phyloP scores from a whole-genome alignment of 345 rosid genomes.

The Crucihimalaya himalaica region DNA sequence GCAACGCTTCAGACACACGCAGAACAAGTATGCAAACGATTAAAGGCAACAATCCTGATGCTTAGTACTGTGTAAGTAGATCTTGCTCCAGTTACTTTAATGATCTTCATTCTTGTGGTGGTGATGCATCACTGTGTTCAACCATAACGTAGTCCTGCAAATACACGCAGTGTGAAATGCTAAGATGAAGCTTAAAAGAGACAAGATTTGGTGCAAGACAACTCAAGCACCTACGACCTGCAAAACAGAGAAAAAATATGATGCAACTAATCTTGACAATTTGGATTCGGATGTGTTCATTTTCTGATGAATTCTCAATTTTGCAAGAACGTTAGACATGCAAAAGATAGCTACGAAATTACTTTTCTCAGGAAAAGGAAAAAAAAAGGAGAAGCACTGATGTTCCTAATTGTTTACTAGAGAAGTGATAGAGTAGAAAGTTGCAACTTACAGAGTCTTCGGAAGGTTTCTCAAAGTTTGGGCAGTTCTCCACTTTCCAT shows the following conservation, averaged over 20 bases:
- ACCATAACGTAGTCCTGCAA: conserved; percentile 28
- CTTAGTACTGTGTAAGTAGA: conserved; percentile 5
- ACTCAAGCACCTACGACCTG: conserved; percentile 21
- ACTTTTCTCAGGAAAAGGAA: neutral
- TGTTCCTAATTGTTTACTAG: neutral
- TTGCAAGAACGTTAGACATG: conserved; percentile 8
- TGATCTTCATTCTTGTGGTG: conserved; percentile 4
- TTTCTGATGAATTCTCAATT: neutral
- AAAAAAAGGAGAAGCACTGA: neutral
- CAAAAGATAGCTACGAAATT: neutral
- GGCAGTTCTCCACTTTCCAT: neutral
- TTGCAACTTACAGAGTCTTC: conserved; percentile 21
- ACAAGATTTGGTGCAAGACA: conserved; percentile 11
- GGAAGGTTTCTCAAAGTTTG: neutral
- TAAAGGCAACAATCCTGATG: neutral
- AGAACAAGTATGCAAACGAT: neutral
- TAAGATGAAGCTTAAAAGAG: conserved; percentile 26
- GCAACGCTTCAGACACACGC: neutral
- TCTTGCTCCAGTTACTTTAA: conserved; percentile 15
- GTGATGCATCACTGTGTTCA: neutral
- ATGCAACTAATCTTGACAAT: conserved; percentile 17
- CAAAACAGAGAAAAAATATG: conserved; percentile 14
- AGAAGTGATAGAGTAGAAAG: conserved; percentile 8
- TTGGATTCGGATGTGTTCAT: neutral
- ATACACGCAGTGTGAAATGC: conserved; percentile 20